Conservation (phyloP, 208 protist species). For the Trypanosoma lewisi region DNA sequence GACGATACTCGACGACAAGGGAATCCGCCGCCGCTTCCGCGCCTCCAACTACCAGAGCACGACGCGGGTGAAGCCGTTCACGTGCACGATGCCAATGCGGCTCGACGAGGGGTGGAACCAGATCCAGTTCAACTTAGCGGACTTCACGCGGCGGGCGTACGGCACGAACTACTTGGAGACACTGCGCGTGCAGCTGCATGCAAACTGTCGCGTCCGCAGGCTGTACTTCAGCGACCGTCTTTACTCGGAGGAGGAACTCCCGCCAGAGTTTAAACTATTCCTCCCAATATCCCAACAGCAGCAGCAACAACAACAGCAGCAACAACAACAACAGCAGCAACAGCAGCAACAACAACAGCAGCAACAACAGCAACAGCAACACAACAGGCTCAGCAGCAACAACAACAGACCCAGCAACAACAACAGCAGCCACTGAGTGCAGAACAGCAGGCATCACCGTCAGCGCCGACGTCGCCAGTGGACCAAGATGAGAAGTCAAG, state of each 20-base stretch:
- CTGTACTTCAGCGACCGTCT: conserved; percentile 99
- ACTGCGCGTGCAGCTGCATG: conserved; percentile 97
- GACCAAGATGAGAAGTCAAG: neutral
- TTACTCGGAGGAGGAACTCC: conserved; percentile 99
- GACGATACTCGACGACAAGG: conserved; percentile 99
- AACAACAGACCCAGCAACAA: conserved; percentile 5
- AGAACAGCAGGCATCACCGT: neutral
- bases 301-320: conserved; percentile 31
- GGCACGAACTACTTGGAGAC: conserved; percentile 99
- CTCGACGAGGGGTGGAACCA: conserved; percentile 99
- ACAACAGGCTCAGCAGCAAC: conserved; percentile 4
- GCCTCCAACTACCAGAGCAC: conserved; percentile 99
- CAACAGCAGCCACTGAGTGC: neutral
- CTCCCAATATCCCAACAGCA: conserved; percentile 90
- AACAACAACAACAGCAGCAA: conserved; percentile 13
- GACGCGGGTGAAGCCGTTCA: conserved; percentile 98
- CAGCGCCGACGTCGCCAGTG: neutral
- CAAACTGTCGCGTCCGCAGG: conserved; percentile 98
- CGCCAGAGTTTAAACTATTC: conserved; percentile 99
- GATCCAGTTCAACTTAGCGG: conserved; percentile 99
- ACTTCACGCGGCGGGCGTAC: conserved; percentile 99
- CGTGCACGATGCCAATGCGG: conserved; percentile 99
- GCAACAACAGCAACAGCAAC: conserved; percentile 11
- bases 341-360: conserved; percentile 25
- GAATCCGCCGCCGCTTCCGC: conserved; percentile 96